Conservation (phyloP, 2,329 filamentous ascomycete species). For the Meredithiella fracta region DNA sequence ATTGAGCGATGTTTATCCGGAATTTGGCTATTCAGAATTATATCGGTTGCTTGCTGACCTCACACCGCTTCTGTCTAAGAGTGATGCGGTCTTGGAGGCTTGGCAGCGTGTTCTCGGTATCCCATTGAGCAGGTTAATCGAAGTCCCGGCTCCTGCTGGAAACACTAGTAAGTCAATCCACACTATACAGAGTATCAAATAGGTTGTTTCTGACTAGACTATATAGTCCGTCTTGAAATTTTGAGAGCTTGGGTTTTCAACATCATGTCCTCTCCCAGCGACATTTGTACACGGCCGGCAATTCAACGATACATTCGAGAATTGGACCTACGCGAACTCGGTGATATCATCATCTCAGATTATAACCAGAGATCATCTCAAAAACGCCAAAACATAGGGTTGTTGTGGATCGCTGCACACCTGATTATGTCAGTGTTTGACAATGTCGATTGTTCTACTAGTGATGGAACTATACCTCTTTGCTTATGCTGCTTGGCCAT, state of each 20-base stretch:
- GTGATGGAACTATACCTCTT: not conserved
- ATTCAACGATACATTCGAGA: conserved; percentile 2
- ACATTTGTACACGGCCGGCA: not conserved
- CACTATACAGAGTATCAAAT: no score
- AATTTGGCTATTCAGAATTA: not conserved
- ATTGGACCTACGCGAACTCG: not conserved
- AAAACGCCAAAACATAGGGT: not conserved
- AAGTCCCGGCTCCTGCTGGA: no score
- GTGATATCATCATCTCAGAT: not conserved
- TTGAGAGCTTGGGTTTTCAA: not conserved
- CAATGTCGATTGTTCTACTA: not conserved
- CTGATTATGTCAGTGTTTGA: not conserved
- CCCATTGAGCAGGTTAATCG: no score
- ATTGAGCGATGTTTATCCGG: not conserved
- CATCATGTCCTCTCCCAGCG: not conserved
- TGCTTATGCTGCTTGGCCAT: not conserved
- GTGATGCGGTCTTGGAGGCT: not conserved
- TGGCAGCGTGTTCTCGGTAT: not conserved
- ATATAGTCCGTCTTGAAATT: not conserved
- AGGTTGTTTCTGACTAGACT: not conserved
- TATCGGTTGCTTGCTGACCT: not conserved
- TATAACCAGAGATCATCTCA: not conserved
- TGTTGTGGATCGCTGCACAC: not conserved
- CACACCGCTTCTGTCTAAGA: not conserved
- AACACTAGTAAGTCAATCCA: no score